Conservation (phyloP, 2,329 filamentous ascomycete species). For the Colletotrichum magnum region DNA sequence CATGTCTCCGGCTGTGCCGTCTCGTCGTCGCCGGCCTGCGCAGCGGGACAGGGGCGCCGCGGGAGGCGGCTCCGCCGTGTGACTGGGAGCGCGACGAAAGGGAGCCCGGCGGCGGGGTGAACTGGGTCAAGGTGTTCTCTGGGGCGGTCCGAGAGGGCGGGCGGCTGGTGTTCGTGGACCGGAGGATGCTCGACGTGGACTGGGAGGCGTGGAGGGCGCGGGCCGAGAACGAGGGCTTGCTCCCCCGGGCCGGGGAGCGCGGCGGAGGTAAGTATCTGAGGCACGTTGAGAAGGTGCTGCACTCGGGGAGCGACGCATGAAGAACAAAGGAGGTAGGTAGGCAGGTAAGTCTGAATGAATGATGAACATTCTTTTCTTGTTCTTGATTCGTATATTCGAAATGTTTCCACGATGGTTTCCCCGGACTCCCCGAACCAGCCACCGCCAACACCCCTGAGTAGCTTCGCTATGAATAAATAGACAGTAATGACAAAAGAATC, state of each 20-base stretch:
- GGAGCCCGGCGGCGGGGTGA: slow-evolving; percentile 21
- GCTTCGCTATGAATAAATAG: too few species aligned
- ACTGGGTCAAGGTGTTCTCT: slow-evolving; percentile 37
- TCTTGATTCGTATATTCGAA: too few species aligned
- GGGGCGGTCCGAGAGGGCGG: slow-evolving; percentile 34
- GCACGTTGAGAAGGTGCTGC: slow-evolving; percentile 22
- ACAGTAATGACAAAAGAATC: background rate
- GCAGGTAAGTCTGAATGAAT: slow-evolving; percentile 3
- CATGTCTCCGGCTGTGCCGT: slow-evolving; percentile 20
- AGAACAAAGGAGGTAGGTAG: background rate
- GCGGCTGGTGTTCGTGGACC: slow-evolving; percentile 31
- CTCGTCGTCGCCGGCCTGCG: slow-evolving; percentile 32
- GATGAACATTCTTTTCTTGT: background rate
- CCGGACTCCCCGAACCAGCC: too few species aligned
- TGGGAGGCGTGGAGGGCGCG: slow-evolving; percentile 28
- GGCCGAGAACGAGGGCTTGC: slow-evolving; percentile 15
- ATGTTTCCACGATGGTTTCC: too few species aligned
- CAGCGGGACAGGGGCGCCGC: background rate
- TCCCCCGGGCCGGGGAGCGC: background rate
- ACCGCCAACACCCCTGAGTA: too few species aligned
- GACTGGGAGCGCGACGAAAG: slow-evolving; percentile 24
- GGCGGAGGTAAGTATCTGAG: slow-evolving; percentile 2
- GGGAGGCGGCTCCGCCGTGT: background rate
- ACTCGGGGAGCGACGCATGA: background rate
- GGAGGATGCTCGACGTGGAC: slow-evolving; percentile 12